Base-by-base conservation (phyloP, 2,329 filamentous ascomycete species). In the Aspergillus thermomutatus region DNA sequence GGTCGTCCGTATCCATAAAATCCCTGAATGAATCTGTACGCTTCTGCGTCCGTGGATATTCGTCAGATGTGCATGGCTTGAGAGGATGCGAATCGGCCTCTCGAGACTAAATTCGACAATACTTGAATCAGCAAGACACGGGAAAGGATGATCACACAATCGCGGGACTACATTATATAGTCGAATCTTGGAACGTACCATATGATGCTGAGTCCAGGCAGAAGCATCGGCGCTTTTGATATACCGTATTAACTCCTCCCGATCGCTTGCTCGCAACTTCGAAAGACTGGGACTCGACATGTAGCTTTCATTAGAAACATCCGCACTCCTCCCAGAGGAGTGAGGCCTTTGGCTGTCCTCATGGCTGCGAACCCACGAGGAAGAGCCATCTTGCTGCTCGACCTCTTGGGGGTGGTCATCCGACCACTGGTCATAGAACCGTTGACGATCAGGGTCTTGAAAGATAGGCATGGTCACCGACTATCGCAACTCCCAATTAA, bases 191-290 rank as follows among this genome's bases (percentile, higher is more conserved):
- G 58, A 37, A 73, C 75, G 67, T 71, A 82, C 87, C 79, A 83
- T 82, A 66, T 82, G 82, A 69, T 81, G 85, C 27, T 86, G 83
- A 41, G 87, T 79, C 90, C 90, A 94, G 4, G 85, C 84, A 40
- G 90, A 87, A 67, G 85, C 89, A 74, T 92, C 87, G 31, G 86
- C 86, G 72, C 84, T 85, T 77, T 97, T 97, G 63, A 97, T 82
- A 62, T 87, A 83, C 73, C 92, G 85, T 56, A 97, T 97, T 65
- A 96, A 79, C 72, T 92, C 88, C 56, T 86, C 85, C 61, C 92
- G 83, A 71, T 91, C 86, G 57, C 70, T 72, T 17, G 68, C 66
- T 59, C 66, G 66, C 34, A 69, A 49, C 23, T 52, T 66, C 17
- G 67, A 53, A n/a, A 60, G 50, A 50, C 53, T 57, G 25, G 52